Percentiles rank a stretch among this genome's conserved stretches.
Evolutionary conservation across 2,329 filamentous ascomycete genomes (phyloP).

Genomic region (Ilyonectria sp.): DNA sequence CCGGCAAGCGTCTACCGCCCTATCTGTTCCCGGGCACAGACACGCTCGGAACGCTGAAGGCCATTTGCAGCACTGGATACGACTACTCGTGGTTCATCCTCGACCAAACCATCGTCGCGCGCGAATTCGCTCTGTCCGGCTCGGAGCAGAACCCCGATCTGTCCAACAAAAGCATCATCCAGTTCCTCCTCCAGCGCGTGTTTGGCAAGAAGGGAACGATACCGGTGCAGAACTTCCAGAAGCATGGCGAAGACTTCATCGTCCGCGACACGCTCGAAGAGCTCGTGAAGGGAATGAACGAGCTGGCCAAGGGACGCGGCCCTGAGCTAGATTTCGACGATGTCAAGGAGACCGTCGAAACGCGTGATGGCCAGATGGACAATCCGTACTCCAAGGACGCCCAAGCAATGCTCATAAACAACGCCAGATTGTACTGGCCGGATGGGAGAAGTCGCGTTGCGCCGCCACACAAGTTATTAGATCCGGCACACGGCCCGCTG

Average conservation of each 20-base stretch:
- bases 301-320: slow-evolving; percentile 63
- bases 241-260: slow-evolving; percentile 72
- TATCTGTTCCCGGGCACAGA: slow-evolving; percentile 71
- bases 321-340: slow-evolving; percentile 62
- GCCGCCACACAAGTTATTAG: slow-evolving; percentile 67
- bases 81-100: slow-evolving; percentile 77
- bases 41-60: slow-evolving; percentile 70
- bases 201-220: slow-evolving; percentile 67
- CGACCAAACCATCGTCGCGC: slow-evolving; percentile 71
- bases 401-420: slow-evolving; percentile 74
- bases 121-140: slow-evolving; percentile 74
- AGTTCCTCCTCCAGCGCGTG: slow-evolving; percentile 66
- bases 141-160: slow-evolving; percentile 76
- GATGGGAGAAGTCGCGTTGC: slow-evolving; percentile 68
- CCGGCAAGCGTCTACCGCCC: slow-evolving; percentile 70
- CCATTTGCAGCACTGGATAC: slow-evolving; percentile 73
- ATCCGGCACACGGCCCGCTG: slow-evolving; percentile 69
- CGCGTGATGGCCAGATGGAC: slow-evolving; percentile 69
- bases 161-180: slow-evolving; percentile 69
- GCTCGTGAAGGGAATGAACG: slow-evolving; percentile 72
- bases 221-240: slow-evolving; percentile 71
- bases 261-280: slow-evolving; percentile 70
- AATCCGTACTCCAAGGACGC: slow-evolving; percentile 73
- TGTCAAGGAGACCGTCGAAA: slow-evolving; percentile 64
- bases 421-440: slow-evolving; percentile 69